Evolutionary conservation across 2,329 filamentous ascomycete genomes (phyloP), one percentile per base, ranked within the genome.

Genomic region (Macrophomina phaseolina): DNA sequence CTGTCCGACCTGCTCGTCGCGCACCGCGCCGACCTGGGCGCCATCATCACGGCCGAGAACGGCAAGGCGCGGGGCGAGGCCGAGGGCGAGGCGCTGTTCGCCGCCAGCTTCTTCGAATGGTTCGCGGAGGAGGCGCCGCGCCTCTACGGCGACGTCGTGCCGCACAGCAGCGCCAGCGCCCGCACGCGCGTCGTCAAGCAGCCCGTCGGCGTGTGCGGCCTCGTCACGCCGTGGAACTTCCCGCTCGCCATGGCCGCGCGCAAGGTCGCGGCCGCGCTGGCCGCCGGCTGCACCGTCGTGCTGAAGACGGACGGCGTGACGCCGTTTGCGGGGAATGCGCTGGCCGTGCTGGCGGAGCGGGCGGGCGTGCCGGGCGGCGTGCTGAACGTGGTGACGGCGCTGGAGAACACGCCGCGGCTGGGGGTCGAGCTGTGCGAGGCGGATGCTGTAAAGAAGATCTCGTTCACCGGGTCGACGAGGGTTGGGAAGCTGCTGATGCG

Each of bases 1-100:
- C 46, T 38, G 18, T 62, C n/a, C 14, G 58, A 62, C 16, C 42
- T 62, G 9, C 16, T 49, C n/a, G 30, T 89, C 45, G 89, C 89
- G 68, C 91, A 94, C 73, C 81, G 85, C 34, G 90, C 92, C 34
- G 91, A 94, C 75, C 81, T 94, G 40, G 90, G 90, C n/a, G 90
- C 82, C 66, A 82, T 94, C 68, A 91, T 94, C 72, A 93, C 91
- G 40, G 90, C 89, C 87, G 91, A 94, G 81, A 94, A 94, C 71
- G 91, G 91, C 70, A 94, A 94, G 81, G 90, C 91, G 1, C 74
- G 89, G 30, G 85, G 89, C 11, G 78, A 80, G 66, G 78, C 78
- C 18, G 78, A 77, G 68, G 78, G 78, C 28, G 78, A 80, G 32
- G 52, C 32, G 4, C 32, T 55, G 5, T 55, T 55, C 32, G 16